These are phyloP conservation scores for Eucalyptus sideroxylon DNA, from an alignment of 345 rosid species.

Conservation along the genomic window DNA sequence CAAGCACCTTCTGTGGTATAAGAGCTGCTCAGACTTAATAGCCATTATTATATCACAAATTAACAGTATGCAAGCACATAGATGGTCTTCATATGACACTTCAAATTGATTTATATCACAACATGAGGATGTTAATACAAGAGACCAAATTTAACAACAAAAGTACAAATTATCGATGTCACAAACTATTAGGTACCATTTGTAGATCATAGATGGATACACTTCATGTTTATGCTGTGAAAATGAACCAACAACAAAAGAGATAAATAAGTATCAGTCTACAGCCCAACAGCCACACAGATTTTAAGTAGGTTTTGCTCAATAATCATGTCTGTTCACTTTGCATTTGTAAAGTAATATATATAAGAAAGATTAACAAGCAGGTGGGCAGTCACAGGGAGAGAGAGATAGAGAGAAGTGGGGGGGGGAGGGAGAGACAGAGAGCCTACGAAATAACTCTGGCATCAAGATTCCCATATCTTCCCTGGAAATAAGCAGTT, in stretches of 20 bases:
- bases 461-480: conserved; percentile 91
- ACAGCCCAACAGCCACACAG: not conserved
- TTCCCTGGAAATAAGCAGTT: conserved; percentile 89
- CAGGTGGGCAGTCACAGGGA: not conserved
- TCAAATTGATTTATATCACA: not conserved
- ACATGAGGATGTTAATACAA: not conserved
- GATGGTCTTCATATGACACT: not conserved
- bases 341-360: not conserved
- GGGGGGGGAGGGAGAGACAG: conserved; percentile 19
- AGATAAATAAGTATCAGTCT: not conserved
- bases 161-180: not conserved
- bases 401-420: not conserved
- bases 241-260: not conserved
- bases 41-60: not conserved
- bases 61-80: not conserved
- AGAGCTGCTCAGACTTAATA: not conserved
- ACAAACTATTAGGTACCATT: not conserved
- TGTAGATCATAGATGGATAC: not conserved
- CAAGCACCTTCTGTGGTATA: not conserved
- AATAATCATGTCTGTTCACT: not conserved
- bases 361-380: not conserved
- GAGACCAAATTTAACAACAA: not conserved
- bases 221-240: not conserved
- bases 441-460: conserved; percentile 74
- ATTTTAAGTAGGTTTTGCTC: not conserved